Percentiles rank a stretch among this genome's conserved stretches.
These are phyloP conservation scores for Microsporum ferrugineum DNA, from an alignment of 2,329 filamentous ascomycete genomes.

Conservation along the genomic window DNA sequence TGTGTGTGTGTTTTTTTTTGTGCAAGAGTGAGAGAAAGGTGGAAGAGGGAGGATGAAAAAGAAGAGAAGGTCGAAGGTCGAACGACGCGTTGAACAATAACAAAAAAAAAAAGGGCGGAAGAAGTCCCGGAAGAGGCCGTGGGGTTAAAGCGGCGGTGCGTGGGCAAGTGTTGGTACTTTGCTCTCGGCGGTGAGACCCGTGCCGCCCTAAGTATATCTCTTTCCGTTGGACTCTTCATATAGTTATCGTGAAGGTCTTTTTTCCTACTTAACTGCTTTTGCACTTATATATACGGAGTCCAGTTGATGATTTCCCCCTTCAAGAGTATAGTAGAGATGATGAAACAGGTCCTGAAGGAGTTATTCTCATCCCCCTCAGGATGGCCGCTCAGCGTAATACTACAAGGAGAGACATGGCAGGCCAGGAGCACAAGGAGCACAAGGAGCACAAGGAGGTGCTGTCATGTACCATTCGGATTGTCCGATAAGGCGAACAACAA, in stretches of 20 bases:
- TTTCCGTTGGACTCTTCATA: no score
- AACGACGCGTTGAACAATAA: background rate
- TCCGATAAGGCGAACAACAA: background rate
- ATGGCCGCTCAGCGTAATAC: background rate
- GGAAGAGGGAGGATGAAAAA: background rate
- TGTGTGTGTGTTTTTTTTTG: no score
- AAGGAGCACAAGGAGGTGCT: background rate
- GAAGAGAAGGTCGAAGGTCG: background rate
- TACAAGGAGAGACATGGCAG: background rate
- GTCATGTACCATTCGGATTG: background rate
- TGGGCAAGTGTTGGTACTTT: background rate
- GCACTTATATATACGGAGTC: background rate
- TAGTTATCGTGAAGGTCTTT: no score
- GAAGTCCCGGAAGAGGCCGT: background rate
- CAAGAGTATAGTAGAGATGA: background rate
- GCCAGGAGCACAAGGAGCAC: background rate
- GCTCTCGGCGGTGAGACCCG: background rate
- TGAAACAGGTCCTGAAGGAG: background rate
- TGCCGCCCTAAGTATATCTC: background rate
- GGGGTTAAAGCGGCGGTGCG: background rate
- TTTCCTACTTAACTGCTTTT: background rate
- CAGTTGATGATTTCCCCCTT: no score
- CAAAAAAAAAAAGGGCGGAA: background rate
- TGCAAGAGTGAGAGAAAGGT: background rate
- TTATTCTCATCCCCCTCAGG: background rate